A percentile compares a stretch with the other conserved stretches of the same genome.
Conservation (phyloP, 192 early-diverging fungal genomes). For the Coemansia sp. region DNA sequence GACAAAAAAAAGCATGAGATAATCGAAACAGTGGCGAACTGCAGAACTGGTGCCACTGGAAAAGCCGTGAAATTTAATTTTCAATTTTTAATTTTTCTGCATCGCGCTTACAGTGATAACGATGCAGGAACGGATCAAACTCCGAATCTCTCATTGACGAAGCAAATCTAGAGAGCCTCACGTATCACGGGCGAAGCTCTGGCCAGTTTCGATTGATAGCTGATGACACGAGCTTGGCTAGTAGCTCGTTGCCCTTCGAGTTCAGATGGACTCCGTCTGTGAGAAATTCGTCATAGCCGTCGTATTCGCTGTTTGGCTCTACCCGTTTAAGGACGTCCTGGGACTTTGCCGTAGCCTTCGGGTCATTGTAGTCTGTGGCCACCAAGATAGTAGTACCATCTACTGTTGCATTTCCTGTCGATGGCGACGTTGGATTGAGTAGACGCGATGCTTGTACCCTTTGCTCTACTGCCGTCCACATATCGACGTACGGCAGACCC, state of each 20-base stretch:
- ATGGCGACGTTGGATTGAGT: background rate
- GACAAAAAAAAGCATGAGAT: too few relatives aligned
- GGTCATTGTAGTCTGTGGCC: background rate
- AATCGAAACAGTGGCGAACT: too few relatives aligned
- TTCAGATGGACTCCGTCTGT: conserved; percentile 65
- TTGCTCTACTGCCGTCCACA: conserved; percentile 43
- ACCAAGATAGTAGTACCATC: background rate
- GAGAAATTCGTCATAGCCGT: conserved; percentile 50
- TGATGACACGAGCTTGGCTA: conserved; percentile 20
- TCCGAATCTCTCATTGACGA: background rate
- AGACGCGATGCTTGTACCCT: background rate
- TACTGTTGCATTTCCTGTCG: background rate
- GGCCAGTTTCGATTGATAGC: conserved; percentile 19
- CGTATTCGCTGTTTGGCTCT: conserved; percentile 6
- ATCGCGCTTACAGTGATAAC: background rate
- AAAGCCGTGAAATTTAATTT: background rate
- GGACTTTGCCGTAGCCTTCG: too few relatives aligned
- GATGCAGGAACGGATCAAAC: background rate
- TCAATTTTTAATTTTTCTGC: background rate
- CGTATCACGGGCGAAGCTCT: conserved; percentile 13
- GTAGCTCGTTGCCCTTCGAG: conserved; percentile 56
- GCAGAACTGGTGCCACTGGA: too few relatives aligned
- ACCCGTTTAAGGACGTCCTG: background rate
- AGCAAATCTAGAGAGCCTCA: background rate
- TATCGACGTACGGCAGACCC: conserved; percentile 25